Conservation (phyloP, 176 grass and related monocot species). For the Thinopyrum elongatum region DNA sequence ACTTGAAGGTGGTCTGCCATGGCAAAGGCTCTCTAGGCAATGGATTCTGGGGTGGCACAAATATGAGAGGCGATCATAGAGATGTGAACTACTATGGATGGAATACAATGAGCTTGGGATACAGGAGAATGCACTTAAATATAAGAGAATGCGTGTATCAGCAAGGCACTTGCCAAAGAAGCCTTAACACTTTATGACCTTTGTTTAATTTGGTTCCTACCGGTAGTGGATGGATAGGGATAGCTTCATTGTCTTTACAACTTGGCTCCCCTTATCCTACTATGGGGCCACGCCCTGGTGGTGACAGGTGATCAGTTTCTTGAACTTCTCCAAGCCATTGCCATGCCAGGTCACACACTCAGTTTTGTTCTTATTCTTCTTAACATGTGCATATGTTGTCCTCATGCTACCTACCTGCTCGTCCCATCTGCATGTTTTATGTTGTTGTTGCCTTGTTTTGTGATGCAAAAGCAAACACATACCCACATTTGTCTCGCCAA, state of each 20-base stretch:
- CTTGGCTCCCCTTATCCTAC: not conserved
- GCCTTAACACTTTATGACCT: not conserved
- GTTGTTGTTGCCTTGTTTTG: not conserved
- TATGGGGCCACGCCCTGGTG: not conserved
- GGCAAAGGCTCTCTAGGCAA: not conserved
- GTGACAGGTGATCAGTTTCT: not conserved
- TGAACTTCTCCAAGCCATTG: not conserved
- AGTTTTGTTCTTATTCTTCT: not conserved
- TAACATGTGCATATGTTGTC: not conserved
- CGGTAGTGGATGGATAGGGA: not conserved
- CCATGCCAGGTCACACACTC: not conserved
- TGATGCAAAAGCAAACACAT: not conserved
- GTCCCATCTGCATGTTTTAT: not conserved
- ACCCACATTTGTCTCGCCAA: too few relatives aligned
- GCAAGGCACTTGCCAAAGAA: not conserved
- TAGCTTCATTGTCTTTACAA: not conserved
- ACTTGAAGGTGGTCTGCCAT: slow-evolving; percentile 34
- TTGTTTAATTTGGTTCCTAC: not conserved
- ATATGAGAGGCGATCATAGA: not conserved
- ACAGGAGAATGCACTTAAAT: not conserved
- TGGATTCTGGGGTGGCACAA: not conserved
- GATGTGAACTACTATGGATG: not conserved
- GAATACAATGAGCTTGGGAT: not conserved
- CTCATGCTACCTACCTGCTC: not conserved
- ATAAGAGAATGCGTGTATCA: not conserved